Percentiles rank a stretch among this genome's conserved stretches.
Evolutionary conservation across 768 basidiomycete species (phyloP).

Genomic region (Cantharellus anzutake): DNA sequence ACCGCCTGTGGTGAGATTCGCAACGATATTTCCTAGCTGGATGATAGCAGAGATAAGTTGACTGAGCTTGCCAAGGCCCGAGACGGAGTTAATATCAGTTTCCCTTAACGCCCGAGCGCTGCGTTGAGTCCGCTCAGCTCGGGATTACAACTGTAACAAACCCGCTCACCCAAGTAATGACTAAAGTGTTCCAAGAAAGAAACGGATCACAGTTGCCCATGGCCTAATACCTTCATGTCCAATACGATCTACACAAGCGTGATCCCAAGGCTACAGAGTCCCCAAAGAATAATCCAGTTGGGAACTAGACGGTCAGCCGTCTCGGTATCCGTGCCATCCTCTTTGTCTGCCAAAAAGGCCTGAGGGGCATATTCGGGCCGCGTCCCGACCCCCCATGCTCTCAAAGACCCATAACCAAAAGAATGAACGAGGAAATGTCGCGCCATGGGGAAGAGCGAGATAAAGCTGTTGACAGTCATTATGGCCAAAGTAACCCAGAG

Average conservation of each 20-base stretch:
- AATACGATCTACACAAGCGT: slow-evolving; percentile 45
- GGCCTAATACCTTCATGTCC: slow-evolving; percentile 82
- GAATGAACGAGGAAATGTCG: slow-evolving; percentile 24
- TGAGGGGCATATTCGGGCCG: not conserved
- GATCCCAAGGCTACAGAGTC: slow-evolving; percentile 22
- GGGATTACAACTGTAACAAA: not conserved
- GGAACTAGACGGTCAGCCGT: slow-evolving; percentile 68
- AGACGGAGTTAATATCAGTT: slow-evolving; percentile 85
- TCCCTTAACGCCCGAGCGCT: slow-evolving; percentile 85
- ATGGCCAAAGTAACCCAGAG: slow-evolving; percentile 88
- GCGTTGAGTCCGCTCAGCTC: too few relatives aligned
- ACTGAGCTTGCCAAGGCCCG: slow-evolving; percentile 85
- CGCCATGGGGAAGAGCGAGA: slow-evolving; percentile 65
- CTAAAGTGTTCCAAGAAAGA: slow-evolving; percentile 61
- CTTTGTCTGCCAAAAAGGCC: slow-evolving; percentile 3
- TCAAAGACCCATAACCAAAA: not conserved
- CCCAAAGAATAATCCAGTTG: slow-evolving; percentile 50
- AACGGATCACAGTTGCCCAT: slow-evolving; percentile 83
- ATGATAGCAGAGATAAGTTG: slow-evolving; percentile 92
- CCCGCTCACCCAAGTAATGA: slow-evolving; percentile 64
- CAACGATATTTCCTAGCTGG: slow-evolving; percentile 89
- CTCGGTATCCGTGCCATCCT: slow-evolving; percentile 46
- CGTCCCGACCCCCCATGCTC: slow-evolving; percentile 6
- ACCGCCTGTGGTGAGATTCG: slow-evolving; percentile 91
- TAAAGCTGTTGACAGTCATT: slow-evolving; percentile 83